A percentile compares a stretch with the other conserved stretches of the same genome.
Conservation (phyloP, 2,329 filamentous ascomycete genomes). For the Epichloe uncinata region DNA sequence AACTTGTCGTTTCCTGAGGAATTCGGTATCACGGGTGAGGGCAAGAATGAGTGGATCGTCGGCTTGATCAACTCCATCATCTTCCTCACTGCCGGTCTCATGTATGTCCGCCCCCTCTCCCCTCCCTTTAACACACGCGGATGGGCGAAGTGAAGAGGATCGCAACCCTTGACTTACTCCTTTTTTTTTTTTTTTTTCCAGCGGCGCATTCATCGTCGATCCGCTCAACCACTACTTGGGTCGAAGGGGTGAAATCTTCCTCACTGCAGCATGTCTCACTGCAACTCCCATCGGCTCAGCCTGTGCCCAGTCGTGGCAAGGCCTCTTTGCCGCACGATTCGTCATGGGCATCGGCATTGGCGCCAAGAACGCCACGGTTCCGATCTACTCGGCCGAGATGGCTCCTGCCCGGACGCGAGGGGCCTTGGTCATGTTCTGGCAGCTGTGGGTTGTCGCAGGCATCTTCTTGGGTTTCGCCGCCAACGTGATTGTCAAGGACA, state of each 20-base stretch:
- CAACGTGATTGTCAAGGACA: constrained; percentile 39
- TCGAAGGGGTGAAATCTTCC: constrained; percentile 51
- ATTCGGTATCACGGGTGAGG: constrained; percentile 20
- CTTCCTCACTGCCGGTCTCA: constrained; percentile 35
- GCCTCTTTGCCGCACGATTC: constrained; percentile 52
- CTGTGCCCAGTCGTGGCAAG: constrained; percentile 51
- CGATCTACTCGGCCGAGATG: constrained; percentile 62
- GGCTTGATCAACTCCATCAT: constrained; percentile 18
- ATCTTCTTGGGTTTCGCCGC: constrained; percentile 35
- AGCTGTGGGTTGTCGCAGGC: constrained; percentile 22
- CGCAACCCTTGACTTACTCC: background rate
- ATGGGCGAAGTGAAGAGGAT: background rate
- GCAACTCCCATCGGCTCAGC: constrained; percentile 43
- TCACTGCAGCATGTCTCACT: constrained; percentile 35
- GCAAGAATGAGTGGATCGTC: constrained; percentile 29
- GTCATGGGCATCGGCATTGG: constrained; percentile 56
- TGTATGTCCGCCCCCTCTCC: constrained; percentile 25
- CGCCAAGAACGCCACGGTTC: constrained; percentile 48
- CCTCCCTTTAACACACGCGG: too few relatives aligned
- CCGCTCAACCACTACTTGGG: constrained; percentile 50
- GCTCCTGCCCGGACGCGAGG: constrained; percentile 53
- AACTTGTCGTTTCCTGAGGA: constrained; percentile 42
- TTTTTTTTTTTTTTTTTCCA: background rate
- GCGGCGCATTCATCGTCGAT: constrained; percentile 17
- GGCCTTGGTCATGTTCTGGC: constrained; percentile 70